phyloP scores from a whole-genome alignment of 1,284 basidiomycete species.

The Ceratobasidium sp. region DNA sequence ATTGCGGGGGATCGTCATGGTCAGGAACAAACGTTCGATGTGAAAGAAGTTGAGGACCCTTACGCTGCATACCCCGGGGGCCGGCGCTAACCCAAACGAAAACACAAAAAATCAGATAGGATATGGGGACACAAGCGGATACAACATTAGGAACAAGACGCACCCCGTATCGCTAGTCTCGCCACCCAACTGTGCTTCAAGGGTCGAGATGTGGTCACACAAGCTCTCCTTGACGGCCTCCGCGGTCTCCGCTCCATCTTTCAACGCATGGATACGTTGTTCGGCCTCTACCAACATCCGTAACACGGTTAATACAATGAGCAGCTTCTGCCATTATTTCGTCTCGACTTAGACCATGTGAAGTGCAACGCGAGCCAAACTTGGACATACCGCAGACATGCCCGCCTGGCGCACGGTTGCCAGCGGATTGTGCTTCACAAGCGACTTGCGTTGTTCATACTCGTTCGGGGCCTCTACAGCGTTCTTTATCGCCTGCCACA shows the following conservation, averaged over 20 bases:
- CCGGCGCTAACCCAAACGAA: background rate
- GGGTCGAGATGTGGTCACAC: constrained; percentile 32
- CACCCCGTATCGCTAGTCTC: constrained; percentile 7
- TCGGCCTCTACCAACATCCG: constrained; percentile 22
- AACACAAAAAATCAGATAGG: background rate
- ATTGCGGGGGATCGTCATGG: background rate
- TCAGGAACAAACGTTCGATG: background rate
- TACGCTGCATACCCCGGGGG: constrained; percentile 2
- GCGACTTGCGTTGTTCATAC: constrained; percentile 16
- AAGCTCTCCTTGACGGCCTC: constrained; percentile 29
- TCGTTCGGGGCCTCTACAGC: constrained; percentile 16
- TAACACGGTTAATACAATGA: constrained; percentile 17
- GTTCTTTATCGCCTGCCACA: constrained; percentile 29
- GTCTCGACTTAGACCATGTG: background rate
- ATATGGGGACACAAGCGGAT: background rate
- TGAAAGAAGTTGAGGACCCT: background rate
- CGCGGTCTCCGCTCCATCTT: constrained; percentile 21
- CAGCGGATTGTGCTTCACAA: background rate
- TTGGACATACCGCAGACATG: constrained; percentile 6
- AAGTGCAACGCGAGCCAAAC: background rate
- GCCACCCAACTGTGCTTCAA: constrained; percentile 24
- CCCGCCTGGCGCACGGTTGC: background rate
- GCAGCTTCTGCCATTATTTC: background rate
- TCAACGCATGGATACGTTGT: background rate
- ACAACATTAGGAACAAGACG: background rate